phyloP scores from a whole-genome alignment of 2,329 filamentous ascomycete species.

The Monilinia fructigena region DNA sequence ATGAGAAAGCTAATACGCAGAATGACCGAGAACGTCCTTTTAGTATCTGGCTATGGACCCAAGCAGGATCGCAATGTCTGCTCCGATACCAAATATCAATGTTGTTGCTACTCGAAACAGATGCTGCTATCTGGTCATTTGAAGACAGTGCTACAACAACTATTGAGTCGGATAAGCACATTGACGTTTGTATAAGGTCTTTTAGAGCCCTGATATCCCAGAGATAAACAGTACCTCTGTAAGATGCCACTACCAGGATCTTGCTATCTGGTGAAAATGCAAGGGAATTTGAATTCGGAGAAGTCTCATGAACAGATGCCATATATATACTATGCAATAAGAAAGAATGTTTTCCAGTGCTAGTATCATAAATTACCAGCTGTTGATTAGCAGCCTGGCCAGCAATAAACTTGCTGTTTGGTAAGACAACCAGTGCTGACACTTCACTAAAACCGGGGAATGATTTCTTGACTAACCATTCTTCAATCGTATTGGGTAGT shows the following conservation, averaged over 20 bases:
- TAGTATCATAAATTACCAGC: background rate
- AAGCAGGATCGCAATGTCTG: background rate
- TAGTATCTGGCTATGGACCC: background rate
- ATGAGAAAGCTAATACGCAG: background rate
- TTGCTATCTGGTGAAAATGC: background rate
- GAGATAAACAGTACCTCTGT: background rate
- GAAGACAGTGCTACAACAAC: background rate
- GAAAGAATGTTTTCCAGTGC: background rate
- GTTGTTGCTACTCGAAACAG: background rate
- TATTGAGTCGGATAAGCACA: background rate
- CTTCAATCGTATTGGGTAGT: too few relatives aligned
- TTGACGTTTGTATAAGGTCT: background rate
- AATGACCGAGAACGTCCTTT: background rate
- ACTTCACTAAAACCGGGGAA: background rate
- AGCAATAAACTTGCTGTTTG: background rate
- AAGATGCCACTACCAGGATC: background rate
- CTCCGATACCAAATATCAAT: background rate
- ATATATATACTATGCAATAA: too few relatives aligned
- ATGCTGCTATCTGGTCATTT: background rate
- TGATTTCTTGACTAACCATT: too few relatives aligned
- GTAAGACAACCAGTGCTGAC: background rate
- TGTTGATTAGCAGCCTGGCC: too few relatives aligned
- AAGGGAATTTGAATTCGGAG: background rate
- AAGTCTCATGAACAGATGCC: background rate
- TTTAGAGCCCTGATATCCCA: background rate